Percentiles rank a stretch among this genome's conserved stretches.
Conservation (phyloP, 495 filamentous ascomycete genomes). For the Pyrenopolyporus hunteri region DNA sequence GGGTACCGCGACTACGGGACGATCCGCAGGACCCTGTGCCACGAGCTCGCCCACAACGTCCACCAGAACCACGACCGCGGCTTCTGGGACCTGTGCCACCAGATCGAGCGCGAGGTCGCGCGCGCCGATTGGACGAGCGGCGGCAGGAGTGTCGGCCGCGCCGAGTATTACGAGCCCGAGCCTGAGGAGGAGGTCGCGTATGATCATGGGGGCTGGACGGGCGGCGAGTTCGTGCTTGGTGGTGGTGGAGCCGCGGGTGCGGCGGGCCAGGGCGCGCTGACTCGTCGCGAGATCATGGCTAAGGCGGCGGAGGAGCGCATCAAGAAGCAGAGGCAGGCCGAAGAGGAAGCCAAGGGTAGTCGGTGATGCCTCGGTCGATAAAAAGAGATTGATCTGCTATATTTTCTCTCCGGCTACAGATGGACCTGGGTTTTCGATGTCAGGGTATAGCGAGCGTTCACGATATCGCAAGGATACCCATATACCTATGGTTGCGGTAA, state of each 20-base stretch:
- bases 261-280: slow-evolving; percentile 35
- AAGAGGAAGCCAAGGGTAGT: slow-evolving; percentile 21
- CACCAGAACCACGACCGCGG: slow-evolving; percentile 78
- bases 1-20: slow-evolving; percentile 91
- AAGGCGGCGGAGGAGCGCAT: slow-evolving; percentile 76
- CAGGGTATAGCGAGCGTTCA: too few relatives aligned
- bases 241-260: slow-evolving; percentile 47
- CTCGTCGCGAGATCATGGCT: slow-evolving; percentile 73
- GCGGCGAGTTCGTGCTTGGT: slow-evolving; percentile 86
- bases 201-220: slow-evolving; percentile 85
- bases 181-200: slow-evolving; percentile 61
- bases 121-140: slow-evolving; percentile 73
- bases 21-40: slow-evolving; percentile 89
- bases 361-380: background rate
- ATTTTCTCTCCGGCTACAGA: too few relatives aligned
- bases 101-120: slow-evolving; percentile 89
- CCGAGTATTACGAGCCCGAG: slow-evolving; percentile 74
- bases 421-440: too few relatives aligned
- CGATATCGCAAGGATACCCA: too few relatives aligned
- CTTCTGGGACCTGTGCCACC: slow-evolving; percentile 86
- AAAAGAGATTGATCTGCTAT: too few relatives aligned
- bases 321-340: slow-evolving; percentile 58
- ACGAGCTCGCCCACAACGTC: slow-evolving; percentile 94
- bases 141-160: slow-evolving; percentile 66
- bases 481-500: too few relatives aligned